Evolutionary conservation across 345 rosid genomes (phyloP).

Genomic region (Trapa incisa): DNA sequence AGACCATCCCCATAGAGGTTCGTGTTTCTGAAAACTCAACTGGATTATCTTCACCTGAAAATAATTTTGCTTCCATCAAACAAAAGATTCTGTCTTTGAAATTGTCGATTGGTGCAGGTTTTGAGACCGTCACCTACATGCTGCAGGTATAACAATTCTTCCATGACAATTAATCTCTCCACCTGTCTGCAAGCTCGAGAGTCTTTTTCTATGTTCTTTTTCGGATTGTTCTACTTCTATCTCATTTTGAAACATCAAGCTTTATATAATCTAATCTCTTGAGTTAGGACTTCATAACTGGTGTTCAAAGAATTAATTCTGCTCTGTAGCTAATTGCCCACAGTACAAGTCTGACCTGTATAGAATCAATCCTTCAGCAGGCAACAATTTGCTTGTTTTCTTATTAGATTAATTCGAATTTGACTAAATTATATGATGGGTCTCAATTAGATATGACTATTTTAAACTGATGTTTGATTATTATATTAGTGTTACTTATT

Average conservation of each 20-base stretch:
- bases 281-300: background rate
- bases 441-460: too few species aligned
- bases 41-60: background rate
- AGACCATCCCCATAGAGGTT: constrained; percentile 96
- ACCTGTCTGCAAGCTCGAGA: background rate
- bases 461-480: too few species aligned
- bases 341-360: background rate
- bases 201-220: background rate
- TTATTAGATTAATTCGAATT: too few species aligned
- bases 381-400: too few species aligned
- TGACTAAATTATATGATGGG: too few species aligned
- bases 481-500: too few species aligned
- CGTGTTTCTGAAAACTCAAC: constrained; percentile 7
- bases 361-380: too few species aligned
- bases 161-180: background rate
- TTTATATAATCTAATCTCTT: too few species aligned
- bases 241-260: too few species aligned
- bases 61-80: background rate
- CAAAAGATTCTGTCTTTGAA: background rate
- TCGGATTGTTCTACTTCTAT: too few species aligned
- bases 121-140: constrained; percentile 94
- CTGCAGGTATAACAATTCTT: constrained; percentile 45
- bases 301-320: background rate
- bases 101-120: constrained; percentile 36
- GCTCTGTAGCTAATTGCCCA: background rate